Evolutionary conservation across 1,139 yeast genomes (phyloP), one percentile per base, ranked within the genome.

Genomic region (Saccharomyces pastorianus): DNA sequence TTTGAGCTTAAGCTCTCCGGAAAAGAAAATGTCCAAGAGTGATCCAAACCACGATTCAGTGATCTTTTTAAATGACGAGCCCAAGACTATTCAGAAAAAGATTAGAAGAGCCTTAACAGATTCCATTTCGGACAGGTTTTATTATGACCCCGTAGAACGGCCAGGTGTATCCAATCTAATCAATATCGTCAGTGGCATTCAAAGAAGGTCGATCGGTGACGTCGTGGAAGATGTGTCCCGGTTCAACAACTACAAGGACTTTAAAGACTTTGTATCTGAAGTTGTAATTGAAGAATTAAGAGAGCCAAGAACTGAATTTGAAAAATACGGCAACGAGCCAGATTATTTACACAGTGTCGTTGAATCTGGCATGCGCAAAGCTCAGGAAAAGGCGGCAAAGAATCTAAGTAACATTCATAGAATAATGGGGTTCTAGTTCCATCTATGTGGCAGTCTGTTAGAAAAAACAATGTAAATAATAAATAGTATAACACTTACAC

Each of bases 1-100:
- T n/a, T 72, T 84, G 54, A 84, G 95, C 28, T 74, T 93, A 59
- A 76, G 87, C 52, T 81, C 88, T 60, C 89, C 96, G 0, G 58
- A 68, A 11, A 90, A 88, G 72, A 93, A 93, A 67, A 93, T 93
- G 99, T 89, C 97, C 31, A 93, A 93, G 70, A 86, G 96, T 9
- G 98, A 91, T 64, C 75, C 82, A 0, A 91, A 89, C 62, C 82
- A 79, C 56, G 76, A 73, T 51, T 74, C 88, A 0, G 79, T 88
- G 55, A 73, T 95, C 1, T 87, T 81, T 66, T 76, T 93, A 47
- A 87, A 86, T 1, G 99, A 93, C 58, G 69, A 77, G 0, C 82
- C 88, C 0, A 85, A 81, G 0, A 72, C 68, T 0, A 87, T 93
- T 27, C 66, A 74, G 1, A 72, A 69, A 54, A 93, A 93, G 69